Conservation (phyloP, 257 asterid species). For the Nicotiana tomentosiformis region DNA sequence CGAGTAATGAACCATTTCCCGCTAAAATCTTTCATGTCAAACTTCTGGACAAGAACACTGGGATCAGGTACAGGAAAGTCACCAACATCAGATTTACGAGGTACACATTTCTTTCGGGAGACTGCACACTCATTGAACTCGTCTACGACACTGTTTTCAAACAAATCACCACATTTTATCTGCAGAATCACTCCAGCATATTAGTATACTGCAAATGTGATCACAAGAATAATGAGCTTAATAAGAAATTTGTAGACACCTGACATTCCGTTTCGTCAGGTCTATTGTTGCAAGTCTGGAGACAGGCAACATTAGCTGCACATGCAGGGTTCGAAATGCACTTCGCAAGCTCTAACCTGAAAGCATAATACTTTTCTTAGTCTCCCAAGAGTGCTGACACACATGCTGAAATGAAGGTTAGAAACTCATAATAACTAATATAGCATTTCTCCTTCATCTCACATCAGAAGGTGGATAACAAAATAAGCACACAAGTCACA, state of each 20-base stretch:
- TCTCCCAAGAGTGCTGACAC: neutral
- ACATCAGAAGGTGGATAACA: neutral
- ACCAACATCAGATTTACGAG: conserved; percentile 90
- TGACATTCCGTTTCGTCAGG: conserved; percentile 99
- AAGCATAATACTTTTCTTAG: conserved; percentile 2
- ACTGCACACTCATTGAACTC: conserved; percentile 97
- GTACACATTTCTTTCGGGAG: conserved; percentile 94
- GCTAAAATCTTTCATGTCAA: conserved; percentile 62
- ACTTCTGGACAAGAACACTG: conserved; percentile 53
- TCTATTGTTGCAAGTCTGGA: conserved; percentile 88
- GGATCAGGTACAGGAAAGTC: conserved; percentile 91
- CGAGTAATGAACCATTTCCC: conserved; percentile 92
- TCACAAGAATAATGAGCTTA: neutral
- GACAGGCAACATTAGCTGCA: conserved; percentile 94
- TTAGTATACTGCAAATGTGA: neutral
- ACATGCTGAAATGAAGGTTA: neutral
- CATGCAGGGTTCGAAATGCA: conserved; percentile 91
- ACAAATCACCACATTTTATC: conserved; percentile 95
- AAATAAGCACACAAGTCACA: neutral
- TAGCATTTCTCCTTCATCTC: neutral
- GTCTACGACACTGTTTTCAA: conserved; percentile 80
- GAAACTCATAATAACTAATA: neutral
- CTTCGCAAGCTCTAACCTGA: conserved; percentile 82
- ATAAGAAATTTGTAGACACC: conserved; percentile 30
- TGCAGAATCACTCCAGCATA: conserved; percentile 27